These are phyloP conservation scores for Cylindrodendrum hubeiense DNA, from an alignment of 2,329 filamentous ascomycete species.

Conservation along the genomic window DNA sequence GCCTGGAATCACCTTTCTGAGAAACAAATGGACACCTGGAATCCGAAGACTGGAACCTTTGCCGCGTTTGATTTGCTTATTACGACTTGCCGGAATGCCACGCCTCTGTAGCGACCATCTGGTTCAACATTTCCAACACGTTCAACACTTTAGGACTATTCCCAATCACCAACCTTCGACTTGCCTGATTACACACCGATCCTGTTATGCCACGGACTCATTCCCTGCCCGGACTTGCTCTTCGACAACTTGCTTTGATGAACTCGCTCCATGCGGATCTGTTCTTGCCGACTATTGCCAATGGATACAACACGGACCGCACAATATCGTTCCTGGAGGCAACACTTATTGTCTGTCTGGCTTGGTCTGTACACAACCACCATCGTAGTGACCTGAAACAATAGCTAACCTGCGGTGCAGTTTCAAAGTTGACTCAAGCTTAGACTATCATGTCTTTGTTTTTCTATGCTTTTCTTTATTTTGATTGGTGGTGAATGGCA, in stretches of 20 bases:
- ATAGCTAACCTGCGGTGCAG: slow-evolving; percentile 52
- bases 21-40: slow-evolving; percentile 31
- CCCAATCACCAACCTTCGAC: not conserved
- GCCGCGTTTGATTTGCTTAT: slow-evolving; percentile 26
- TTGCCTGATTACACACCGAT: not conserved
- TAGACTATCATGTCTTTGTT: slow-evolving; percentile 43
- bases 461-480: slow-evolving; percentile 47
- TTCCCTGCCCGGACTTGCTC: not conserved
- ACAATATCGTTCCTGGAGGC: slow-evolving; percentile 31
- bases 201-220: not conserved
- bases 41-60: slow-evolving; percentile 8
- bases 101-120: not conserved
- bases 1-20: slow-evolving; percentile 12
- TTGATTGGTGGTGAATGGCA: slow-evolving; percentile 62
- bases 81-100: not conserved
- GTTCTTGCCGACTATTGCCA: not conserved
- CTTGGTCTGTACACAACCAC: slow-evolving; percentile 45
- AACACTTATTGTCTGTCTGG: slow-evolving; percentile 27
- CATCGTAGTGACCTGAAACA: slow-evolving; percentile 24
- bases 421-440: slow-evolving; percentile 69
- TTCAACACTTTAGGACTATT: not conserved
- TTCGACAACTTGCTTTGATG: not conserved
- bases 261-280: not conserved
- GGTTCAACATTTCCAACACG: not conserved
- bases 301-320: slow-evolving; percentile 30